Base-by-base conservation (phyloP, 2,329 filamentous ascomycete species). In the Harringtonia aguacate region DNA sequence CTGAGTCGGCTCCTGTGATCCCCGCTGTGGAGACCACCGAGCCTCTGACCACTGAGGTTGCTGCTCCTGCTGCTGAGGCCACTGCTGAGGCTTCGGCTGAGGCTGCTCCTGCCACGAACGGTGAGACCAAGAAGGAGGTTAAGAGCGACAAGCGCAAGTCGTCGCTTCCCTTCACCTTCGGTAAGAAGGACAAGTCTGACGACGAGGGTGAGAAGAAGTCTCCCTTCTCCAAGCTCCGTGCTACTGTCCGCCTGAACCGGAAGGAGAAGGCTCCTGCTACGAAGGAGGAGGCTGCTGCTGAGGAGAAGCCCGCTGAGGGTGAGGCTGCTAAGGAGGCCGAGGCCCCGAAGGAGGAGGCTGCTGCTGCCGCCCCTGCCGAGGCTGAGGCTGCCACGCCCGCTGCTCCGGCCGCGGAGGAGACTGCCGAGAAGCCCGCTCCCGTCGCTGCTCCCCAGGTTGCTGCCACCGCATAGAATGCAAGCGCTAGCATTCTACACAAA, bases 101-200 rank as follows among this genome's bases (percentile, higher is more conserved):
- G 54, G 58, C 50, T 37, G 56, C 66, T 44, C 67, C 68, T 48
- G 64, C 63, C 47, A 64, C 64, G 53, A 70, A 69, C 51, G 68
- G 68, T 48, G 77, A 80, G 65, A 53, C 66, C 45, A 77, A 77
- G 63, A 77, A 78, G 65, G 75, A 77, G 50, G 61, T 72, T 54
- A 88, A 86, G 79, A 63, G 63, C 39, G 73, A 77, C 65, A 94
- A 94, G 84, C 85, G 87, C 64, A 79, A 80, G 65, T 92, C 86
- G 53, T 81, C 89, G 57, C 64, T 78, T 9, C 73, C 73, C 39
- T 94, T 94, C 66, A 79, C 78, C 56, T 81, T 79, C 58, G 49
- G 49, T 29, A 84, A 86, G 75, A 90, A 90, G 73, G 81, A 84
- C 62, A 75, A 75, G 65, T 73, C 73, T 2, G 81, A 81, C 51